Conservation (phyloP, 306 rosid genomes). For the Prunus fruticosa region DNA sequence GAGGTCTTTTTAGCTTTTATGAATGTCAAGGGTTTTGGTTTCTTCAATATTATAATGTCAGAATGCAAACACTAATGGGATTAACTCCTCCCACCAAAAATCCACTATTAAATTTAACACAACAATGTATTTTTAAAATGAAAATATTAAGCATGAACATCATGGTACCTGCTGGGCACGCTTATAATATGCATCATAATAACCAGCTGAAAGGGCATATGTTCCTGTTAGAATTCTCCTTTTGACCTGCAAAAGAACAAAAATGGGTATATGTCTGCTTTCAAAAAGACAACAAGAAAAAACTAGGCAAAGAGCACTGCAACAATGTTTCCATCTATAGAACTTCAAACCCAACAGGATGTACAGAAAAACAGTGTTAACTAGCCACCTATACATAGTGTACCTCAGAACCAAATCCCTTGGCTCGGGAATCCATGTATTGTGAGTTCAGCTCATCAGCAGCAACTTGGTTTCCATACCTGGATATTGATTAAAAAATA, state of each 20-base stretch:
- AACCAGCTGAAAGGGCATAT: conserved; percentile 97
- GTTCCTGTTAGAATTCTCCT: conserved; percentile 95
- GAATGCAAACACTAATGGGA: not conserved
- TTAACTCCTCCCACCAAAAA: conserved; percentile 11
- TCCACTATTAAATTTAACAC: conserved; percentile 4
- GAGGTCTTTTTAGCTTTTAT: not conserved
- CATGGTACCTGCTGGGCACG: conserved; percentile 91
- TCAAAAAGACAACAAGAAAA: not conserved
- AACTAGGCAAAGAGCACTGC: not conserved
- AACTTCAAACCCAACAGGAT: not conserved
- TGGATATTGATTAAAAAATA: conserved; percentile 32
- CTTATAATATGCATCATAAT: conserved; percentile 97
- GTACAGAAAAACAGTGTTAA: not conserved
- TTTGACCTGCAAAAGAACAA: conserved; percentile 66
- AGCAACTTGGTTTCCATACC: conserved; percentile 80
- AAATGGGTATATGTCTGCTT: not conserved
- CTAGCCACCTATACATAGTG: conserved; percentile 10
- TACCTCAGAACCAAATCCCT: conserved; percentile 96
- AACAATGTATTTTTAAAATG: conserved; percentile 7
- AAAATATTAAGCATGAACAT: conserved; percentile 5
- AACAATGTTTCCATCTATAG: conserved; percentile 6
- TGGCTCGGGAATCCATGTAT: conserved; percentile 77
- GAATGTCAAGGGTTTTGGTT: not conserved
- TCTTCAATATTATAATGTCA: not conserved
- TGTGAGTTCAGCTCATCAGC: conserved; percentile 71